Evolutionary conservation across 306 rosid species (phyloP), one percentile per base, ranked within the genome.

Genomic region (Gynostemma pentaphyllum): DNA sequence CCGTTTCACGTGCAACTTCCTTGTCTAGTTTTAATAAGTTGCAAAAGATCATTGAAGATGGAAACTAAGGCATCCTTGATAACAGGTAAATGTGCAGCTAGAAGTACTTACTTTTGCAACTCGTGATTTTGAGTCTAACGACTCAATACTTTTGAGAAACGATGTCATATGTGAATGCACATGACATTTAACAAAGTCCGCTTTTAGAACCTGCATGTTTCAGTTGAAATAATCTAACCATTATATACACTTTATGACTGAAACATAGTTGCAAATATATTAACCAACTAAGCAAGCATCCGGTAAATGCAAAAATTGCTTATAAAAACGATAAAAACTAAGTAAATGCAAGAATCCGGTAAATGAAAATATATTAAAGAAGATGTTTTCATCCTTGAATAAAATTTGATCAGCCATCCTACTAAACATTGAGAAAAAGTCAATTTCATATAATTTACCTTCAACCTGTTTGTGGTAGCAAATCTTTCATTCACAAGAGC

Each of bases 171-270:
- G 85, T 23, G 92, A 82, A 62, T 71, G 86, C 75, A 85, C 73
- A 54, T 85, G 96, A 63, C 95, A 84, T 84, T 81, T 91, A 68
- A 81, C 67, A 41, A 83, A 74, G 80, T 88, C 96, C 80, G 85
- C 92, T 9, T 80, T 73, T 73, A 91, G 66, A 66, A 91, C 86
- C 96, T 91, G 62, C 75, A 75, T 39, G 59, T 41, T 60, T 61
- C 56, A 69, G 15, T 62, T 68, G 62, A 55, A 60, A 52, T 61
- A 39, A 24, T 66, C 50, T 14, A 8, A 63, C 40, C 18, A 40
- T 56, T 36, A 68, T 54, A 15, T 19, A 44, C 21, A 56, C 21
- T 59, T 18, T 19, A 36, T 9, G 64, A 59, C 16, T 36, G 9
- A 27, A 34, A 59, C 64, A 21, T 37, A 1, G 37, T 32, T 32